Evolutionary conservation across 2,329 filamentous ascomycete species (phyloP), one percentile per base, ranked within the genome.

Genomic region (Paracamarosporium sp.): DNA sequence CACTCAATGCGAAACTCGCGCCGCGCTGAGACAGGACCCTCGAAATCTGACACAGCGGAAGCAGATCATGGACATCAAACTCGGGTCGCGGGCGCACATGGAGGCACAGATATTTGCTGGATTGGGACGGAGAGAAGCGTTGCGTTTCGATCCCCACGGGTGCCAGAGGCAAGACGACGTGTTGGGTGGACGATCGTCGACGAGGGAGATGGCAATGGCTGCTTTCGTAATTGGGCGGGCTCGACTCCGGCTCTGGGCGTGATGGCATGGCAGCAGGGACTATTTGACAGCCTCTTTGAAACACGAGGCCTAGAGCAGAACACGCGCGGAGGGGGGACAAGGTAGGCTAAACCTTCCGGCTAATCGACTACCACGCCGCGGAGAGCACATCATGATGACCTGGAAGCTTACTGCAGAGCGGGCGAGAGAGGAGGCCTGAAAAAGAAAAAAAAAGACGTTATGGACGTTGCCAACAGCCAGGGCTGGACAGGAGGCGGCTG

Each of bases 1-100:
- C 57, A 66, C 65, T 69, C 45, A 60, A 70, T 61, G 55, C 74
- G 73, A 75, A 76, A 76, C 73, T 70, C 56, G 65, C 65, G 69
- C 59, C 53, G 62, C 31, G 64, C 66, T 75, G 72, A 74, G 67
- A 76, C 73, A 68, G 58, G 31, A 57, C 60, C 48, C 60, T 57
- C 56, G 28, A 59, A 63, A 65, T 73, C 70, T 74, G 71, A 74
- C 60, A 70, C 71, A 67, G 58, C 62, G 62, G 65, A 64, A 67
- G 70, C 55, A 66, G 71, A 75, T 72, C 70, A 58, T 60, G 66
- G 55, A 60, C 64, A 64, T 68, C 63, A 72, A 72, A 72, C 68
- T 63, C 56, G 51, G 36, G 51, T 55, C 55, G 44, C 53, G 53
- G 40, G 57, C 53, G 59, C 59, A 59, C 61, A 45, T 44, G 40